These are phyloP conservation scores for Ophiostoma himal-ulmi DNA, from an alignment of 2,329 filamentous ascomycete species.

Conservation along the genomic window DNA sequence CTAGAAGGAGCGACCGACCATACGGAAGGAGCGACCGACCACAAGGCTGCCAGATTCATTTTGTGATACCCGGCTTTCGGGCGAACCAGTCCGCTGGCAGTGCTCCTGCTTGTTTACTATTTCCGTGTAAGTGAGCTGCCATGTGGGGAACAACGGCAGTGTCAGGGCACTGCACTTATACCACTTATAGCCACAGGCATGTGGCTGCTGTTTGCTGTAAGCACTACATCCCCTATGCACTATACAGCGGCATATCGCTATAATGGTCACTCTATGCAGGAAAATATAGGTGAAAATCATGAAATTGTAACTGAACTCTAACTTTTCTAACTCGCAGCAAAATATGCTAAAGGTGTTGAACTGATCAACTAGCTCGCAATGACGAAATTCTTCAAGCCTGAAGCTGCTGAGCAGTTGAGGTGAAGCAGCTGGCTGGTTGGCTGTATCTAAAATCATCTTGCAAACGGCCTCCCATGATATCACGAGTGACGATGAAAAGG, in stretches of 20 bases:
- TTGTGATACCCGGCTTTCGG: neutral
- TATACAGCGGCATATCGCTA: neutral
- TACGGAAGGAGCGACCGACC: conserved; percentile 6
- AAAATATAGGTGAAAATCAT: neutral
- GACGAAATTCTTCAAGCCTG: no score
- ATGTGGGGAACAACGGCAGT: no score
- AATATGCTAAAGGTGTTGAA: neutral
- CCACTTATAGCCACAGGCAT: neutral
- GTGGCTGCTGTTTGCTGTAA: neutral
- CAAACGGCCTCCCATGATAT: neutral
- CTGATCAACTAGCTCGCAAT: no score
- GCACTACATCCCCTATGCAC: no score
- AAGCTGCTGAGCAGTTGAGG: no score
- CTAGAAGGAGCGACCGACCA: no score
- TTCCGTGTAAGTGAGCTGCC: neutral
- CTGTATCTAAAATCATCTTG: neutral
- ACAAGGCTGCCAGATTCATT: neutral
- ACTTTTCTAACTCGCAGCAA: neutral
- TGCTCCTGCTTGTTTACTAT: neutral
- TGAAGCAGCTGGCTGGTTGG: neutral
- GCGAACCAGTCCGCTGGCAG: neutral
- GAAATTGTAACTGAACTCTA: neutral
- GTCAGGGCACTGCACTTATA: no score
- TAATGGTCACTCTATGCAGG: neutral
- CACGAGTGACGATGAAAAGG: neutral